Evolutionary conservation across 2,329 filamentous ascomycete species (phyloP).

Genomic region (Trichophyton equinum): DNA sequence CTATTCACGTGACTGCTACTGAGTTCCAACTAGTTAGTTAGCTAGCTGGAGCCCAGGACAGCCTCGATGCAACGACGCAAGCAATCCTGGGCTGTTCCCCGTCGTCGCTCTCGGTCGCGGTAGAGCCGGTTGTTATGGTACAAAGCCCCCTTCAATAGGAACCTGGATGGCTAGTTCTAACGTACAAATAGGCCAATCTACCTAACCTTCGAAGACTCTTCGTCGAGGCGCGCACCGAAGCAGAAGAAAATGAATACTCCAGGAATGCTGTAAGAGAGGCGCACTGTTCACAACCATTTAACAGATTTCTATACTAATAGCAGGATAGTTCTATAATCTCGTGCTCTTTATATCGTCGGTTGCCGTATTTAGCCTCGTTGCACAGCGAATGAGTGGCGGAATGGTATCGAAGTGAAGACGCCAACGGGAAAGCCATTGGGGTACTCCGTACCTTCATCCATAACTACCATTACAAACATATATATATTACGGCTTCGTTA

Average conservation of each 20-base stretch:
- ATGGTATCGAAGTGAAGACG: conserved; percentile 17
- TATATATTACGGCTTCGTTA: neutral
- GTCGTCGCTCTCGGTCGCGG: neutral
- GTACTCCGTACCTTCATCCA: conserved; percentile 3
- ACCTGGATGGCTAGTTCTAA: neutral
- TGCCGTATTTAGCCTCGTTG: conserved; percentile 82
- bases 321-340: conserved; percentile 79
- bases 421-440: neutral
- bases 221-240: conserved; percentile 82
- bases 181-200: conserved; percentile 39
- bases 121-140: neutral
- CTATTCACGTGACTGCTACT: no score
- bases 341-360: conserved; percentile 95
- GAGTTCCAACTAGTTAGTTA: no score
- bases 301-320: neutral
- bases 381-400: conserved; percentile 60
- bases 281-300: neutral
- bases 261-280: conserved; percentile 63
- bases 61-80: neutral
- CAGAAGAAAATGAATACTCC: conserved; percentile 89
- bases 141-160: neutral
- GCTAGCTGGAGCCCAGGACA: neutral
- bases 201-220: conserved; percentile 94
- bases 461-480: neutral
- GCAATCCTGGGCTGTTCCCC: neutral